A percentile compares a stretch with the other conserved stretches of the same genome.
Conservation (phyloP, 192 early-diverging fungal species). For the Coemansia sp. region DNA sequence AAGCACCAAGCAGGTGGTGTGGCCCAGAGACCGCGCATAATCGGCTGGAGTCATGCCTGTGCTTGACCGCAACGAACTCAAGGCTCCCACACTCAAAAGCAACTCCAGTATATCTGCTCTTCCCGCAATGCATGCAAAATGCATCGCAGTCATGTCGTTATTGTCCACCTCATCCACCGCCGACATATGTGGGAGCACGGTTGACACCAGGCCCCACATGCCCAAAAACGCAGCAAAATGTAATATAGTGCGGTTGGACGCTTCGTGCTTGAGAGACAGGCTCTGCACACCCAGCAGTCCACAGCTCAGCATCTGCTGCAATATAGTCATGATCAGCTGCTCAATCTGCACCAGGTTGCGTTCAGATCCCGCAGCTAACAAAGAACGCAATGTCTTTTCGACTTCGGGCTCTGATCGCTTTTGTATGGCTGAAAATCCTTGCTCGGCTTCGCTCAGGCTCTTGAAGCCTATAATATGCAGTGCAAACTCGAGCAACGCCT, state of each 20-base stretch:
- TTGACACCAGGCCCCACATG: slow-evolving; percentile 50
- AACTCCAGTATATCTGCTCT: slow-evolving; percentile 52
- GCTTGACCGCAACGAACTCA: slow-evolving; percentile 10
- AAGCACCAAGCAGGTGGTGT: slow-evolving; percentile 14
- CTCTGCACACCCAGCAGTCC: slow-evolving; percentile 19
- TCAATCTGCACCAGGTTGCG: slow-evolving; percentile 42
- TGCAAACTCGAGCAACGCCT: slow-evolving; percentile 85
- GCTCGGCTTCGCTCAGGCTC: slow-evolving; percentile 41
- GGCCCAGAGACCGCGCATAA: slow-evolving; percentile 20
- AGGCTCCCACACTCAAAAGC: slow-evolving; percentile 61
- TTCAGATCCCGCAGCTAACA: slow-evolving; percentile 14
- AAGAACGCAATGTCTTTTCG: slow-evolving; percentile 5
- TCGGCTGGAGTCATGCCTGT: slow-evolving; percentile 30
- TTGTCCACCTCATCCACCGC: slow-evolving; percentile 57
- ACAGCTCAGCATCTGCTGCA: slow-evolving; percentile 18
- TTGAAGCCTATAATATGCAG: slow-evolving; percentile 84
- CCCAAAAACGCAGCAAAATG: slow-evolving; percentile 64
- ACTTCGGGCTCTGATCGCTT: too few relatives aligned
- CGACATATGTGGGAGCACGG: slow-evolving; percentile 47
- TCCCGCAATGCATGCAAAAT: slow-evolving; percentile 64
- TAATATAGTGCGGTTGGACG: slow-evolving; percentile 58
- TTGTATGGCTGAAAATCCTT: too few relatives aligned
- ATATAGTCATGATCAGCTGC: slow-evolving; percentile 22
- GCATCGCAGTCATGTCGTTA: slow-evolving; percentile 68
- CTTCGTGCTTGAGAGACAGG: slow-evolving; percentile 29